phyloP scores from a whole-genome alignment of 2,329 filamentous ascomycete species.

The Xylariales sp. region DNA sequence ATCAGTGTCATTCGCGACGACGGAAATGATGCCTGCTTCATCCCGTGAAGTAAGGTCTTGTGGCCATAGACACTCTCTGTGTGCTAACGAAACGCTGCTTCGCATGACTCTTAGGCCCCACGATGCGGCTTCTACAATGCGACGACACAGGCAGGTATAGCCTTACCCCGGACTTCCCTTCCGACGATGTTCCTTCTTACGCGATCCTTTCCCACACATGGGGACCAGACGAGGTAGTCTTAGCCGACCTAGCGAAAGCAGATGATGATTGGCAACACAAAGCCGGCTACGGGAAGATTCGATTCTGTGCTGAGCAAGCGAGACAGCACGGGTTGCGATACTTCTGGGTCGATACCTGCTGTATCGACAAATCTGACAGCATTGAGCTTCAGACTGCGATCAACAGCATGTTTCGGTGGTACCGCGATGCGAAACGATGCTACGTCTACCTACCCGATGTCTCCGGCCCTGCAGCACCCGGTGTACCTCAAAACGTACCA shows the following conservation, averaged over 20 bases:
- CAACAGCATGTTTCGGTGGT: conserved; percentile 9
- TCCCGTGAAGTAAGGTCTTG: not conserved
- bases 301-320: conserved; percentile 13
- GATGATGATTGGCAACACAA: conserved; percentile 9
- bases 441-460: conserved; percentile 9
- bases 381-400: conserved; percentile 11
- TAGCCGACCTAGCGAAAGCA: conserved; percentile 10
- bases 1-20: not conserved
- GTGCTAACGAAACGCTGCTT: not conserved
- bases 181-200: conserved; percentile 11
- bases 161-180: not conserved
- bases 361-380: conserved; percentile 12
- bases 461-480: not conserved
- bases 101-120: not conserved
- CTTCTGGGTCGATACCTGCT: conserved; percentile 9
- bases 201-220: conserved; percentile 16
- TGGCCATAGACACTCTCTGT: not conserved
- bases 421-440: conserved; percentile 3
- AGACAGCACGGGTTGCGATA: conserved; percentile 10
- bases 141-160: conserved; percentile 1
- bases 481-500: not conserved
- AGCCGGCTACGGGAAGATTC: conserved; percentile 12
- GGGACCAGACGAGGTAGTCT: conserved; percentile 13
- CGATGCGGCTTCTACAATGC: not conserved
- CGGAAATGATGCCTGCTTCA: not conserved